Evolutionary conservation across 495 filamentous ascomycete species (phyloP).

Genomic region (Cairneyella variabilis): DNA sequence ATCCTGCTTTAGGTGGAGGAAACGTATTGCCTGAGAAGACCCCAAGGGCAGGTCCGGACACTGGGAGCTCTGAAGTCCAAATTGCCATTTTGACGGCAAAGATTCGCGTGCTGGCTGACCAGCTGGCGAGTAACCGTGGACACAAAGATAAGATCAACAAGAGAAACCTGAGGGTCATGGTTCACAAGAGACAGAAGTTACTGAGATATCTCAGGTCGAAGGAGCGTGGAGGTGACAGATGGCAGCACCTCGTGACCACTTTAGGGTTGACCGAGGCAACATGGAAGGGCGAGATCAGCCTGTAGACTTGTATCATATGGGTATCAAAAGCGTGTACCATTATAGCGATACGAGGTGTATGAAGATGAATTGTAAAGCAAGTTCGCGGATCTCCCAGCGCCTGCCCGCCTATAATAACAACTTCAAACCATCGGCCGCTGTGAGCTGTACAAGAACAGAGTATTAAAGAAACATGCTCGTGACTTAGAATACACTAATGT

Average conservation of each 20-base stretch:
- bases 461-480: not conserved
- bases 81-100: constrained; percentile 95
- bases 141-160: constrained; percentile 87
- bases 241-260: constrained; percentile 74
- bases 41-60: constrained; percentile 80
- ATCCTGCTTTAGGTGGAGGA: constrained; percentile 6
- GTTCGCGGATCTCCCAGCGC: constrained; percentile 24
- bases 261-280: constrained; percentile 82
- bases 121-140: constrained; percentile 49
- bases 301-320: constrained; percentile 35
- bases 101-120: constrained; percentile 73
- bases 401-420: constrained; percentile 18
- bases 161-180: constrained; percentile 77
- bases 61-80: constrained; percentile 92
- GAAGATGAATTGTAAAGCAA: constrained; percentile 5
- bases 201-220: constrained; percentile 79
- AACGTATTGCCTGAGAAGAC: constrained; percentile 44
- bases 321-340: constrained; percentile 1
- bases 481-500: constrained; percentile 87
- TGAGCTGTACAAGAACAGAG: constrained; percentile 7
- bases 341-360: not conserved
- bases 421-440: constrained; percentile 11
- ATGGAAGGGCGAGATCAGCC: constrained; percentile 80
- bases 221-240: constrained; percentile 87
- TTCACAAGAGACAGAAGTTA: constrained; percentile 86